These are phyloP conservation scores for Carex myosuroides DNA, from an alignment of 176 grass and related monocot species.

Conservation along the genomic window DNA sequence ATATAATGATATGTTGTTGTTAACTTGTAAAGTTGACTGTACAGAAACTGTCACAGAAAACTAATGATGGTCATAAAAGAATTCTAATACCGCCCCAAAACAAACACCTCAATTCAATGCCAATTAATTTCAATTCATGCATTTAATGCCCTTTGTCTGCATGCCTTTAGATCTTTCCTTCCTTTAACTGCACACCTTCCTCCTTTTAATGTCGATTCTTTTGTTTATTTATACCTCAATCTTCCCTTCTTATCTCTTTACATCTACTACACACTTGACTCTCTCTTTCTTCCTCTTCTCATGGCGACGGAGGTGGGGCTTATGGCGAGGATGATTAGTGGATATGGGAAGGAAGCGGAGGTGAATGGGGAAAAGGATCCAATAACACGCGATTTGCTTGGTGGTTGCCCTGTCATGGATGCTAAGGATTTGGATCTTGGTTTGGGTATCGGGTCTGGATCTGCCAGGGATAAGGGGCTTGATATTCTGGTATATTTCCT, in stretches of 20 bases:
- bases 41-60: not conserved
- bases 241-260: conserved; percentile 14
- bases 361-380: conserved; percentile 38
- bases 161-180: conserved; percentile 21
- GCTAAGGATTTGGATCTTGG: conserved; percentile 42
- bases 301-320: conserved; percentile 64
- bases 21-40: not conserved
- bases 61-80: not conserved
- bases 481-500: conserved; percentile 20
- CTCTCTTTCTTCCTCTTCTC: conserved; percentile 1
- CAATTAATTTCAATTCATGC: conserved; percentile 22
- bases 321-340: conserved; percentile 37
- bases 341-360: conserved; percentile 28
- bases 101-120: conserved; percentile 20
- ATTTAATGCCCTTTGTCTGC: conserved; percentile 33
- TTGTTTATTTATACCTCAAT: not conserved
- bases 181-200: not conserved
- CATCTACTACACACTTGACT: not conserved
- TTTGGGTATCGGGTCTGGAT: conserved; percentile 18
- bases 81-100: conserved; percentile 17
- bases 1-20: not conserved
- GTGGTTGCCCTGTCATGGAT: conserved; percentile 40
- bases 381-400: conserved; percentile 89
- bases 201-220: not conserved
- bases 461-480: conserved; percentile 10